phyloP scores from a whole-genome alignment of 305 asterid species.

The Euphrasia arctica region DNA sequence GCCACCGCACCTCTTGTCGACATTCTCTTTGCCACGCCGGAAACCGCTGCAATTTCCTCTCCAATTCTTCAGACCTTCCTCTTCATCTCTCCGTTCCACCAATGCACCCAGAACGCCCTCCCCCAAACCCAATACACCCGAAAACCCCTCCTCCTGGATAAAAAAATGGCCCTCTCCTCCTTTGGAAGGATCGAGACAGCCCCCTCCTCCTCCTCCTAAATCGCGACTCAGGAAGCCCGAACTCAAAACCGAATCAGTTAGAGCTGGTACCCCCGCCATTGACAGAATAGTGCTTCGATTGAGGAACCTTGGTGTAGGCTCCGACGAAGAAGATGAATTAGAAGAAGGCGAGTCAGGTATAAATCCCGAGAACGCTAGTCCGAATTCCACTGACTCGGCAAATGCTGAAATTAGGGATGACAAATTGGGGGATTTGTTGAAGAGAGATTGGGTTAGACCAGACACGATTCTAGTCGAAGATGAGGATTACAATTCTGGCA shows the following conservation, averaged over 20 bases:
- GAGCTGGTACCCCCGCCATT: slow-evolving; percentile 62
- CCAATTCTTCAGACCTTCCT: slow-evolving; percentile 49
- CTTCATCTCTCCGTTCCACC: slow-evolving; percentile 43
- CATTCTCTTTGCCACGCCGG: slow-evolving; percentile 44
- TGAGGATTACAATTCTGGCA: slow-evolving; percentile 43
- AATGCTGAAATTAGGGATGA: slow-evolving; percentile 43
- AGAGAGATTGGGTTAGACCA: slow-evolving; percentile 95
- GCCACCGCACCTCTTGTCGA: slow-evolving; percentile 55
- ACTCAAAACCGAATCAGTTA: slow-evolving; percentile 33
- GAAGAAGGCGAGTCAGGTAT: slow-evolving; percentile 39
- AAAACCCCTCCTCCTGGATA: slow-evolving; percentile 46
- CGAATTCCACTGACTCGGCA: slow-evolving; percentile 22
- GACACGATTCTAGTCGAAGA: slow-evolving; percentile 66
- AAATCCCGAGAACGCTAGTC: slow-evolving; percentile 24
- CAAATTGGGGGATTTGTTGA: slow-evolving; percentile 86
- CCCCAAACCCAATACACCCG: slow-evolving; percentile 21
- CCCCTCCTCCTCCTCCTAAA: slow-evolving; percentile 28
- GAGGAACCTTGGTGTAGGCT: slow-evolving; percentile 77
- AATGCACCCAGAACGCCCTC: slow-evolving; percentile 40
- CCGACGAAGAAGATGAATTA: slow-evolving; percentile 36
- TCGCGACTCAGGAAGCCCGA: slow-evolving; percentile 37
- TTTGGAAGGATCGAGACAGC: slow-evolving; percentile 14
- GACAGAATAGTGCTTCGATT: slow-evolving; percentile 89
- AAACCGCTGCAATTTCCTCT: slow-evolving; percentile 38
- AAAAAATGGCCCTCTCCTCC: slow-evolving; percentile 70